Evolutionary conservation across 2,329 filamentous ascomycete genomes (phyloP), one percentile per base, ranked within the genome.

Genomic region (Laburnicola sp.): DNA sequence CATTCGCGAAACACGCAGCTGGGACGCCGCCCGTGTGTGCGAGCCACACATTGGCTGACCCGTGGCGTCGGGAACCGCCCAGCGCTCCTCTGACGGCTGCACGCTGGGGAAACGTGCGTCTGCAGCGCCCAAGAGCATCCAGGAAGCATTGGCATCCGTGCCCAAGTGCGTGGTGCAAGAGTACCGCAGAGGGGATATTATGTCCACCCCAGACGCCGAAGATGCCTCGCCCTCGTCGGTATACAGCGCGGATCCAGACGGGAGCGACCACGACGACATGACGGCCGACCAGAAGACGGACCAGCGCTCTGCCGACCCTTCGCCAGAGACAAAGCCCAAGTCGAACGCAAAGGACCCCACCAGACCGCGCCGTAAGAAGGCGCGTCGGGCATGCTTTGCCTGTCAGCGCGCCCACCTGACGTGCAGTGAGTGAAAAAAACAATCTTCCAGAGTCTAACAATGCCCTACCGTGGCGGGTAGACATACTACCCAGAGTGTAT

Each of bases 351-450:
- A 97, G 75, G 94, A 99, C 72, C 92, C 93, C 50, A 81, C 87
- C 66, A 85, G 94, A 53, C 93, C 94, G 16, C 82, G 92, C 63
- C 85, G 94, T 67, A 99, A 97, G 80, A 99, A 99, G 82, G 94
- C 94, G 32, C 85, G 93, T 63, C 83, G 94, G 73, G 94, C 94
- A 51, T 99, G 94, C 75, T 96, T 88, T 82, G 93, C 94, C 58
- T 99, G 94, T 75, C 94, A 99, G 77, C 83, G 93, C 75, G 94
- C 94, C 57, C 94, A 99, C 82, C 79, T 99, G 72, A 99, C 94
- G 59, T 99, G 94, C 79, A 93, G 94, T 97, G 88, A 83, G 92
- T 86, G 49, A 51, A 23, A 11, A n/a, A n/a, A n/a, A n/a, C n/a
- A n/a, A n/a, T n/a, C n/a, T n/a, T 16, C 31, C 41, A 22, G 16